phyloP scores from a whole-genome alignment of 352 stramenopile genomes.

The Globisporangium cederbergense region DNA sequence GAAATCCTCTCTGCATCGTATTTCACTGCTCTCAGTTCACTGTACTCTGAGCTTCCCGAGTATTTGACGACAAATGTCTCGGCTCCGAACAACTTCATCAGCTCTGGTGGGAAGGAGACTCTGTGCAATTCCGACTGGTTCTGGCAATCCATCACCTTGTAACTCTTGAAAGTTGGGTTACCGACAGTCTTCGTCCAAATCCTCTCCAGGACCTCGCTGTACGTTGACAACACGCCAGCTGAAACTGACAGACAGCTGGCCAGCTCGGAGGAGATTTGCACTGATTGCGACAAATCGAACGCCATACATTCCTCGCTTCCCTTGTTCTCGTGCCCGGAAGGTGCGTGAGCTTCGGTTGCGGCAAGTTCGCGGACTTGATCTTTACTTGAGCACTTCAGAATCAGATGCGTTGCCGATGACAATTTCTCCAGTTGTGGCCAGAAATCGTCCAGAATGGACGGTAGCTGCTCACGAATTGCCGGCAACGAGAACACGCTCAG shows the following conservation, averaged over 20 bases:
- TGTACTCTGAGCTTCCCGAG: slow-evolving; percentile 2
- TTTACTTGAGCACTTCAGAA: slow-evolving; percentile 3
- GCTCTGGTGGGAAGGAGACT: slow-evolving; percentile 36
- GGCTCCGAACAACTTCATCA: slow-evolving; percentile 42
- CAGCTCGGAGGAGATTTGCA: slow-evolving; percentile 35
- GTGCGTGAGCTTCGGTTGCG: background rate
- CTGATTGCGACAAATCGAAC: slow-evolving; percentile 9
- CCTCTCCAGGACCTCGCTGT: slow-evolving; percentile 29
- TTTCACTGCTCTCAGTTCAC: slow-evolving; percentile 13
- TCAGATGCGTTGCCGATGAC: slow-evolving; percentile 18
- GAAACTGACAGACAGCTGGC: slow-evolving; percentile 23
- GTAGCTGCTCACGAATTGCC: slow-evolving; percentile 42
- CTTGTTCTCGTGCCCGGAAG: background rate
- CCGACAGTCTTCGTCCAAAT: slow-evolving; percentile 41
- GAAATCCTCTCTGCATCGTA: slow-evolving; percentile 30
- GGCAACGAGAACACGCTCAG: slow-evolving; percentile 66
- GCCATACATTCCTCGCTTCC: background rate
- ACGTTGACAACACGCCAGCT: slow-evolving; percentile 20
- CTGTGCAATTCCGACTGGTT: slow-evolving; percentile 28
- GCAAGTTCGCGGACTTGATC: background rate
- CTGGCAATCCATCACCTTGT: slow-evolving; percentile 31
- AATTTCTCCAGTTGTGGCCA: slow-evolving; percentile 48
- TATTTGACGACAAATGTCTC: slow-evolving; percentile 41
- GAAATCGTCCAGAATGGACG: slow-evolving; percentile 35
- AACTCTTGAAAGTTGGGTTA: slow-evolving; percentile 22